Conservation (phyloP, 441 rosid species). For the Flueggea neowawraea region DNA sequence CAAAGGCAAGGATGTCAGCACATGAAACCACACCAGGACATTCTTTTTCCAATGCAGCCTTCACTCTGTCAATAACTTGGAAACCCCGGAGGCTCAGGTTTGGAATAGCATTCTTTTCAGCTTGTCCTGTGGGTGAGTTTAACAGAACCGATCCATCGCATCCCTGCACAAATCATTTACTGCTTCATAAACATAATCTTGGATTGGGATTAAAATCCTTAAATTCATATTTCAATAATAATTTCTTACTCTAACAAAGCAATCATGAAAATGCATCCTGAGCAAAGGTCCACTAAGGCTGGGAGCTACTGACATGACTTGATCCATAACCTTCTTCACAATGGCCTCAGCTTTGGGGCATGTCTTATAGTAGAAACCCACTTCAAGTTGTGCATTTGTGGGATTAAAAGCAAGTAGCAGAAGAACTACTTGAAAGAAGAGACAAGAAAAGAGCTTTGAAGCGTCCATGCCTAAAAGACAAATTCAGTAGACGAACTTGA, state of each 20-base stretch:
- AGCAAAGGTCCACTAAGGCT: conserved; percentile 48
- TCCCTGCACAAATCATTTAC: conserved; percentile 37
- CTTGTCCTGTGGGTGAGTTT: conserved; percentile 28
- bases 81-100: conserved; percentile 49
- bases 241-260: too few species aligned
- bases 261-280: conserved; percentile 68
- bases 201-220: too few species aligned
- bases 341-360: conserved; percentile 47
- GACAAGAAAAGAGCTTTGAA: conserved; percentile 30
- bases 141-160: conserved; percentile 61
- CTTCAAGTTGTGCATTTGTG: conserved; percentile 35
- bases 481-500: too few species aligned
- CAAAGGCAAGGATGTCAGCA: too few species aligned
- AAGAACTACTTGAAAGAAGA: conserved; percentile 24
- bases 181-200: too few species aligned
- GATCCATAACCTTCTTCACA: conserved; percentile 26
- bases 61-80: conserved; percentile 41
- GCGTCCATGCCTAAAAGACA: conserved; percentile 13
- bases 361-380: conserved; percentile 43
- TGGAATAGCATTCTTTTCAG: conserved; percentile 44
- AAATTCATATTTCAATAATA: too few species aligned
- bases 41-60: conserved; percentile 42
- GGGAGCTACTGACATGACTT: conserved; percentile 39
- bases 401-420: conserved; percentile 24
- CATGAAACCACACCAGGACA: conserved; percentile 61